phyloP scores from a whole-genome alignment of 2,329 filamentous ascomycete genomes.

The Pyrenochaeta sp. region DNA sequence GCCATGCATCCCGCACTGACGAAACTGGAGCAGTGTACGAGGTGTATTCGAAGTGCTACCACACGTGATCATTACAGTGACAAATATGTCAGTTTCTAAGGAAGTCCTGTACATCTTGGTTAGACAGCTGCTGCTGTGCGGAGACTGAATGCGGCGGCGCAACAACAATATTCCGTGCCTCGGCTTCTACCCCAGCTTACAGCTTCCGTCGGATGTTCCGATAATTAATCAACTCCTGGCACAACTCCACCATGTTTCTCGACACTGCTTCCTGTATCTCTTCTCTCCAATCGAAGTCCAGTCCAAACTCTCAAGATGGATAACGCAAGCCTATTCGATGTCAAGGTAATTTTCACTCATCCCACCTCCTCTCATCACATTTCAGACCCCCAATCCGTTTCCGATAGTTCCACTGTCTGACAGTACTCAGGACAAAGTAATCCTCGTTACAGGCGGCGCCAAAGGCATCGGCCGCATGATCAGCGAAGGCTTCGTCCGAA shows the following conservation, averaged over 20 bases:
- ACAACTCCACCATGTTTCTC: conserved; percentile 9
- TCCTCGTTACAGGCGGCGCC: conserved; percentile 56
- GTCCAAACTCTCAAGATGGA: conserved; percentile 37
- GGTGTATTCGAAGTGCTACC: too few species aligned
- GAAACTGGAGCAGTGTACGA: too few species aligned
- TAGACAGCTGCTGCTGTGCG: too few species aligned
- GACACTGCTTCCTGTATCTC: background rate
- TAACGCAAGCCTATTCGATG: conserved; percentile 43
- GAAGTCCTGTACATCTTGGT: too few species aligned
- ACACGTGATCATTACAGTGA: too few species aligned
- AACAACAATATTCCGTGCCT: conserved; percentile 25
- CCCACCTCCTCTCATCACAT: background rate
- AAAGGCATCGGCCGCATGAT: conserved; percentile 74
- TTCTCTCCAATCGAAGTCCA: background rate
- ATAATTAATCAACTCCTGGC: conserved; percentile 10
- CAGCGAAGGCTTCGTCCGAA: conserved; percentile 68
- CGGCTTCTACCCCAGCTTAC: conserved; percentile 34
- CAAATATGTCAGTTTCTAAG: too few species aligned
- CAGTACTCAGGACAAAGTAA: conserved; percentile 48
- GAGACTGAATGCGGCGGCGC: conserved; percentile 1
- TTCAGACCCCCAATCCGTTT: background rate
- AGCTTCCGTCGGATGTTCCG: conserved; percentile 12
- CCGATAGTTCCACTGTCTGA: conserved; percentile 5
- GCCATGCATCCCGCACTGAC: too few species aligned
- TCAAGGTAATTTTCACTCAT: conserved; percentile 34